Evolutionary conservation across 495 filamentous ascomycete species (phyloP), one percentile per base, ranked within the genome.

Genomic region (Articulospora tetracladia): DNA sequence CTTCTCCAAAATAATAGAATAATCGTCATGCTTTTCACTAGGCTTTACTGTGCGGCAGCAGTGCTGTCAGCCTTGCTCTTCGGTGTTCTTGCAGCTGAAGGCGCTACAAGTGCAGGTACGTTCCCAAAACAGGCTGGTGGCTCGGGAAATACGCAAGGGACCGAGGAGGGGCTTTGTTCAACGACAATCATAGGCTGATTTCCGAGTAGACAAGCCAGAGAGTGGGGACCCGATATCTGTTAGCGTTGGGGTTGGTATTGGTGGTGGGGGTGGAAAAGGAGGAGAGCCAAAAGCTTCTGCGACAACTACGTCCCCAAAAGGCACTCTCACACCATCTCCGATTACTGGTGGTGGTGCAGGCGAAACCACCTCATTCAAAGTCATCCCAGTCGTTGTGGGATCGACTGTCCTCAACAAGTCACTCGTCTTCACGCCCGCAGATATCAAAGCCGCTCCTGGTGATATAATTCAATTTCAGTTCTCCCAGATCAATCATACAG

Each of bases 381-480:
- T 60, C 32, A 60, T 60, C 17, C n/a, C 58, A 30, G 25, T 49
- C 3, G 49, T 54, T n/a, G 58, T 60, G 7, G 58, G 58, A 27
- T 48, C 58, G 1, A 32, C 57, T 23, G 53, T 46, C 22, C n/a
- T 57, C 17, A 62, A 62, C 46, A 62, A 62, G 25, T 44, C 28
- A 1, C 53, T 62, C 22, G 46, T 41, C 13, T 57, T 62, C 23
- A 57, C 78, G 30, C 79, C 84, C 17, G 62, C 73, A 52, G 76
- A 77, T 60, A 55, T 90, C 55, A 76, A 71, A 50, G 83, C 83
- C 47, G 53, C 67, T 8, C 64, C 76, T 0, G 86, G 86, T 59
- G 86, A 86, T 66, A 77, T 79, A 34, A 74, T 91, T 50, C 80
- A 87, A 64, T 90, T 89, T 74, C 79, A 88, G 66, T 89, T 90